A percentile compares a stretch with the other conserved stretches of the same genome.
Conservation (phyloP, 1,139 yeast genomes). For the Saccharomyces hybrid region DNA sequence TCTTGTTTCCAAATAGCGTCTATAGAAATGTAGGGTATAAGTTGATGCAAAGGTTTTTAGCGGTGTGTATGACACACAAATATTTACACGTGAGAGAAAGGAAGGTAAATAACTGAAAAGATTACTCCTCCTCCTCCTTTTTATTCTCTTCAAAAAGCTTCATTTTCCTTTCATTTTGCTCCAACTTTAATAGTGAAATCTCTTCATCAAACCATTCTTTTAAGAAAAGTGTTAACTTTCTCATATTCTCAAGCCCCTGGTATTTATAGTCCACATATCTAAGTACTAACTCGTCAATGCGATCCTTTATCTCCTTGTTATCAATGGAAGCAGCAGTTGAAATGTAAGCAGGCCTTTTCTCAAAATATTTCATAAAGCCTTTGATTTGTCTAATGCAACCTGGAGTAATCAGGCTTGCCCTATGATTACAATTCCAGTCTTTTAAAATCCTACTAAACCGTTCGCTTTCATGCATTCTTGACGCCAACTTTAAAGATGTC, state of each 20-base stretch:
- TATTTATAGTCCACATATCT: constrained; percentile 14
- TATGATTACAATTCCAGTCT: constrained; percentile 21
- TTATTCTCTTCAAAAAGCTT: neutral
- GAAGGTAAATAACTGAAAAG: neutral
- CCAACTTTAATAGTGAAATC: neutral
- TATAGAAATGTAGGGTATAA: neutral
- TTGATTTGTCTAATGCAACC: constrained; percentile 17
- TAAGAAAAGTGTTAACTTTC: constrained; percentile 9
- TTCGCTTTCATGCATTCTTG: constrained; percentile 13
- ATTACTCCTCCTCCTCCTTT: neutral
- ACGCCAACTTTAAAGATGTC: constrained; percentile 16
- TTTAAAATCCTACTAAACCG: constrained; percentile 12
- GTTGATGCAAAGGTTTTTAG: neutral
- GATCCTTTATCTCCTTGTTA: constrained; percentile 7
- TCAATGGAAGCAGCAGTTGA: constrained; percentile 4
- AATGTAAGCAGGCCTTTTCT: constrained; percentile 5
- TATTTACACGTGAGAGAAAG: neutral
- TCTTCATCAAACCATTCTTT: constrained; percentile 13
- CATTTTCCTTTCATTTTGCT: neutral
- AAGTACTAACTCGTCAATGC: constrained; percentile 10
- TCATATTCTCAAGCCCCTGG: constrained; percentile 18
- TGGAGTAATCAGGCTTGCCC: constrained; percentile 14
- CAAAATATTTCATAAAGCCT: constrained; percentile 14
- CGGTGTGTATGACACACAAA: neutral
- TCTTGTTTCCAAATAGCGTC: neutral